Evolutionary conservation across 163 green algal genomes (phyloP).

Genomic region (Chlorella variabilis): DNA sequence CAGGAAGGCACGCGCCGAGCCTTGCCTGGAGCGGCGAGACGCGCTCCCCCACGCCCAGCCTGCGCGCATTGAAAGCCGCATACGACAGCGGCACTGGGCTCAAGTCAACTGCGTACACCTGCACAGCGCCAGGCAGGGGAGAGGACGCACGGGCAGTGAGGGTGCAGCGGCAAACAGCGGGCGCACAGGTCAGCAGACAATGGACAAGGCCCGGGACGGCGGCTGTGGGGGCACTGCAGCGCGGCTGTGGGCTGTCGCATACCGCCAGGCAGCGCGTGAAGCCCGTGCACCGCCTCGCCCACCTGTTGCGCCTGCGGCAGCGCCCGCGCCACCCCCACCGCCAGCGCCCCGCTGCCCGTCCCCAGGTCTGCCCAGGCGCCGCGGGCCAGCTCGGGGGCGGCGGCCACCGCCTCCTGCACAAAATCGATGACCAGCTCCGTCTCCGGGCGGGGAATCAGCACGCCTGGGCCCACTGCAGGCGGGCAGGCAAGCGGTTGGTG

Average conservation of each 20-base stretch:
- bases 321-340: slow-evolving; percentile 63
- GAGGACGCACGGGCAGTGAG: neutral
- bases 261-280: too few species aligned
- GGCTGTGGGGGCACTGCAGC: too few species aligned
- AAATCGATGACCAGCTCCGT: slow-evolving; percentile 80
- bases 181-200: neutral
- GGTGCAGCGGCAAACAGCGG: neutral
- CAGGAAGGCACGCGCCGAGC: too few species aligned
- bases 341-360: slow-evolving; percentile 88
- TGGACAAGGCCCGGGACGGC: too few species aligned
- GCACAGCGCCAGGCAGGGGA: neutral
- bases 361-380: slow-evolving; percentile 84
- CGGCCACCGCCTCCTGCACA: slow-evolving; percentile 35
- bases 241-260: too few species aligned
- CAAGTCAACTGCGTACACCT: slow-evolving; percentile 81
- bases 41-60: slow-evolving; percentile 42
- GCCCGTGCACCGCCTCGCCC: too few species aligned
- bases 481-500: neutral
- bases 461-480: slow-evolving; percentile 71
- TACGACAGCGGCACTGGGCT: slow-evolving; percentile 64
- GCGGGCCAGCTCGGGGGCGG: slow-evolving; percentile 33
- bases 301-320: slow-evolving; percentile 49
- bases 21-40: neutral
- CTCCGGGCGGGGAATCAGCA: slow-evolving; percentile 88
- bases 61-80: slow-evolving; percentile 67